These are phyloP conservation scores for Rhododendron griersonianum DNA, from an alignment of 148 eudicot genomes.

Conservation along the genomic window DNA sequence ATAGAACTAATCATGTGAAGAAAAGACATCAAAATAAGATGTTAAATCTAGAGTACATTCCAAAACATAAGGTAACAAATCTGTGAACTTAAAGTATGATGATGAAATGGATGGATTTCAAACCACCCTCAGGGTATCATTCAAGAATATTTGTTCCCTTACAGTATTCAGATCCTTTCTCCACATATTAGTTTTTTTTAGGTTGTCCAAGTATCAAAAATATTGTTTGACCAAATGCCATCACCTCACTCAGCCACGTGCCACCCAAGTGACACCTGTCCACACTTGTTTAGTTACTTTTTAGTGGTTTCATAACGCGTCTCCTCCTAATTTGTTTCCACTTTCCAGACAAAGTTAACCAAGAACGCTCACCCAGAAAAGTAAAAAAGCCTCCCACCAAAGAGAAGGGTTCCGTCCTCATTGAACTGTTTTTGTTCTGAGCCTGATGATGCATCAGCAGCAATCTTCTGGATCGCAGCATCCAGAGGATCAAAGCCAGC, in stretches of 20 bases:
- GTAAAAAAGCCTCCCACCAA: constrained; percentile 59
- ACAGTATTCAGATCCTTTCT: not conserved
- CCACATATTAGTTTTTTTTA: not conserved
- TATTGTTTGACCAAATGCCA: not conserved
- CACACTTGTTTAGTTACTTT: not conserved
- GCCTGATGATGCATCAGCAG: constrained; percentile 33
- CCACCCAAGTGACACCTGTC: not conserved
- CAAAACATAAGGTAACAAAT: not conserved
- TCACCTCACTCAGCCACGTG: not conserved
- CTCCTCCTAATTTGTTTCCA: not conserved
- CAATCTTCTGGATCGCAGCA: constrained; percentile 39
- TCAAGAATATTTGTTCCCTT: not conserved
- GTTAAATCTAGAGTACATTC: not conserved
- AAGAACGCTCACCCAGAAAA: constrained; percentile 61
- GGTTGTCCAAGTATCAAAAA: not conserved
- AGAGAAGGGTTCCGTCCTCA: constrained; percentile 45
- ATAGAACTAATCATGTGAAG: constrained; percentile 35
- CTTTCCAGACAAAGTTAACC: not conserved
- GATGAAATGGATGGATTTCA: not conserved
- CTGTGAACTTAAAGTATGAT: not conserved
- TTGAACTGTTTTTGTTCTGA: constrained; percentile 27
- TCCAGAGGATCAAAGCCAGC: constrained; percentile 76
- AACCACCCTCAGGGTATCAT: not conserved
- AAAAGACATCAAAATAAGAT: not conserved
- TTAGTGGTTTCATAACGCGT: not conserved